Evolutionary conservation across 2,329 filamentous ascomycete species (phyloP), one percentile per base, ranked within the genome.

Genomic region (Trichoderma sp.): DNA sequence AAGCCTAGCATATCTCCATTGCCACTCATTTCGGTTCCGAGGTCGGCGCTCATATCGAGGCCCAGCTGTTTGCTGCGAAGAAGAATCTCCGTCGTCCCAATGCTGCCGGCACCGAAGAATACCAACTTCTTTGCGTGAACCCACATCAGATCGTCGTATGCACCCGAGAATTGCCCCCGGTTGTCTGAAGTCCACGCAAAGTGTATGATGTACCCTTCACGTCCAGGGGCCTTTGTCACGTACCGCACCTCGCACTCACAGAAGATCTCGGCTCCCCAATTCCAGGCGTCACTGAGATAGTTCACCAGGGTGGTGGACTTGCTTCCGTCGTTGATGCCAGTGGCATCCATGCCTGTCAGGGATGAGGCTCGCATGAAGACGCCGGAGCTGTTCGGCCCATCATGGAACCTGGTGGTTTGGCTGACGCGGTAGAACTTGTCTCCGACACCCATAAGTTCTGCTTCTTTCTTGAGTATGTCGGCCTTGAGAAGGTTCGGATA

Each of bases 261-360:
- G 68, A 90, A 90, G 74, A 90, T 85, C 71, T 90, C 87, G 19
- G 88, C 85, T 9, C 88, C 88, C 85, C 86, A 88, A 71, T 89
- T 88, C 88, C 87, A 90, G 2, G 88, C 87, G 72, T 90, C 88
- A 9, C 85, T 81, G 12, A 90, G 77, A 70, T 90, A 90, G 0
- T 87, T 90, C 44, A 88, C 85, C 1, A 87, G 78, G 0, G 85
- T 88, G 12, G 84, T 88, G 24, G 82, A 89, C 74, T 90, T 90
- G 45, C 85, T 88, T 2, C 86, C 86, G 72, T 90, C 88, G 69
- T 90, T 90, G 66, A 88, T 70, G 1, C 87, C 88, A 0, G 87
- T 89, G 45, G 75, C 76, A 68, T 90, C 88, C 73, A 88, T 85
- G 1, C 88, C 87, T 0, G 85, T 85, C 34, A 87, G 76, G 0